These are phyloP conservation scores for Hygrophoropsis aurantiaca DNA, from an alignment of 768 basidiomycete genomes.

Conservation along the genomic window DNA sequence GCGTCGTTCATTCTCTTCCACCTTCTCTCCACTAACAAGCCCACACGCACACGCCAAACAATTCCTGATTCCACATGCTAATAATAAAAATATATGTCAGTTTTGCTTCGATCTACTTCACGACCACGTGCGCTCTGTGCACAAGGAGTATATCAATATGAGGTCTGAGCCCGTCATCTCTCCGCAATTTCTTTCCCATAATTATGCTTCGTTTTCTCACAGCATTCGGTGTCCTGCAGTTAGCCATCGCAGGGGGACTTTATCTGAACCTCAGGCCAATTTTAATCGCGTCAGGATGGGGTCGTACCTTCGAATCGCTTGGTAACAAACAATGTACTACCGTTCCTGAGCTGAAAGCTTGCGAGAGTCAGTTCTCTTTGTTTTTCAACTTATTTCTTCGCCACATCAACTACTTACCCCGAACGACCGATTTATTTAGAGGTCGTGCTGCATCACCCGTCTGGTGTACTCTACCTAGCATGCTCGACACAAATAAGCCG, in stretches of 20 bases:
- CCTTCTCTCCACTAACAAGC: too few relatives aligned
- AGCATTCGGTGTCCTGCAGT: constrained; percentile 21
- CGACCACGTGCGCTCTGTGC: too few relatives aligned
- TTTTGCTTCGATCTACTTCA: too few relatives aligned
- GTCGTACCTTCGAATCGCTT: constrained; percentile 42
- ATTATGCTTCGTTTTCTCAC: constrained; percentile 6
- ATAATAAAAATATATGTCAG: too few relatives aligned
- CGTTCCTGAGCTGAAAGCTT: constrained; percentile 58
- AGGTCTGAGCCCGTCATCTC: too few relatives aligned
- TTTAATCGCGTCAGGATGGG: constrained; percentile 42
- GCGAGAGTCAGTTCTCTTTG: constrained; percentile 53
- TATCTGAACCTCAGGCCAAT: constrained; percentile 52
- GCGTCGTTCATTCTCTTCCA: too few relatives aligned
- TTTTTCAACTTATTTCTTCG: neutral
- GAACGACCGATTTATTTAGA: too few relatives aligned
- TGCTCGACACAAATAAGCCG: constrained; percentile 55
- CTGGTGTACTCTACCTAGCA: constrained; percentile 60
- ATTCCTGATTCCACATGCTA: too few relatives aligned
- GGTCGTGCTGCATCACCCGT: constrained; percentile 55
- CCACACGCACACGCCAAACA: too few relatives aligned
- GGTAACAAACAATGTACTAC: constrained; percentile 50
- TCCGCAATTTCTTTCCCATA: too few relatives aligned
- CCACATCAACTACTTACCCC: constrained; percentile 37
- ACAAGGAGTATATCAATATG: too few relatives aligned
- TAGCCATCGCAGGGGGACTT: constrained; percentile 41